Percentiles rank a stretch among this genome's conserved stretches.
Conservation (phyloP, 345 rosid species). For the Salix koriyanagi region DNA sequence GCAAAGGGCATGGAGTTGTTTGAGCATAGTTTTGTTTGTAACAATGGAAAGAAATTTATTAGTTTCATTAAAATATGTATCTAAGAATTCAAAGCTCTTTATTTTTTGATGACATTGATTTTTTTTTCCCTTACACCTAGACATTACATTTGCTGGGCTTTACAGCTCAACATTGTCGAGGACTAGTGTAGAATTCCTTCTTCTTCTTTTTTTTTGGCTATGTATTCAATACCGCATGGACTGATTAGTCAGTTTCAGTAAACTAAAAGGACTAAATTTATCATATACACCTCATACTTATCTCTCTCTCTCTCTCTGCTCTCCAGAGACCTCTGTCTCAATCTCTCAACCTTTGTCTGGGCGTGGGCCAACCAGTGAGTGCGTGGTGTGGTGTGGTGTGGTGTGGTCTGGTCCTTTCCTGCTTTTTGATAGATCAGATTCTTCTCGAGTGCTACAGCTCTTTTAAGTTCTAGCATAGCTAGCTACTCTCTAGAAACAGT, state of each 20-base stretch:
- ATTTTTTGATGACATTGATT: no score
- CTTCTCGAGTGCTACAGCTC: neutral
- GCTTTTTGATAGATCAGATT: neutral
- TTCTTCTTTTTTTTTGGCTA: no score
- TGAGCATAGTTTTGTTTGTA: no score
- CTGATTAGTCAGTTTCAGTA: neutral
- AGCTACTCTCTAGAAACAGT: neutral
- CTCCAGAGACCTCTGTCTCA: neutral
- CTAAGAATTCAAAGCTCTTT: no score
- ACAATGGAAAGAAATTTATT: no score
- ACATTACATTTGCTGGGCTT: neutral
- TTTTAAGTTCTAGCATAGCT: neutral
- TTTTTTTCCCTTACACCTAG: neutral
- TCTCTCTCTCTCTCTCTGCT: neutral
- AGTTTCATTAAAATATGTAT: no score
- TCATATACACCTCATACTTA: neutral
- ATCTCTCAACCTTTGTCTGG: neutral
- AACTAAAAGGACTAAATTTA: neutral
- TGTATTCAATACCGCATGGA: neutral
- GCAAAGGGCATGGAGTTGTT: no score
- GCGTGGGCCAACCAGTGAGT: neutral
- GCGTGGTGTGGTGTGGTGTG: neutral
- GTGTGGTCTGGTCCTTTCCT: no score
- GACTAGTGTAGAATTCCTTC: neutral
- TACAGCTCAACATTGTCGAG: neutral